Conservation (phyloP, 345 rosid species). For the Adansonia digitata region DNA sequence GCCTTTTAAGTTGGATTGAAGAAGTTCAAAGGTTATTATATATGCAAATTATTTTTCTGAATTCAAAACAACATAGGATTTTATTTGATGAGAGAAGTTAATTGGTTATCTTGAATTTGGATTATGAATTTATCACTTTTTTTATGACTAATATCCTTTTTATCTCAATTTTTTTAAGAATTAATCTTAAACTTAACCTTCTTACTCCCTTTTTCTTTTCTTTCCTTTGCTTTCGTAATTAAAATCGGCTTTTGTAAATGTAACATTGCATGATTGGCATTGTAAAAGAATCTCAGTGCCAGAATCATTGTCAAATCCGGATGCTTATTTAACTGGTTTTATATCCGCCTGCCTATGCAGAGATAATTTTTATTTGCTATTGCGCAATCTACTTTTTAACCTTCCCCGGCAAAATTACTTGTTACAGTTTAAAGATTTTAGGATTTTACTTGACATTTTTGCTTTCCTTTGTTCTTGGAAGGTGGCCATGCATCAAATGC, state of each 20-base stretch:
- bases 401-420: background rate
- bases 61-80: background rate
- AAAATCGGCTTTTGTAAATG: background rate
- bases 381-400: background rate
- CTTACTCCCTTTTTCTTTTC: background rate
- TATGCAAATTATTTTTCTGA: background rate
- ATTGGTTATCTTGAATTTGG: background rate
- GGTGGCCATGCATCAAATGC: conserved; percentile 75
- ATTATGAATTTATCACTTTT: background rate
- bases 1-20: background rate
- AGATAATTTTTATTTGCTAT: background rate
- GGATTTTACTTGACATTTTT: background rate
- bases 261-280: background rate
- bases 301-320: background rate
- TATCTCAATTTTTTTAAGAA: background rate
- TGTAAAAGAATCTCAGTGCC: background rate
- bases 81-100: background rate
- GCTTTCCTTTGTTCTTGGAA: conserved; percentile 8
- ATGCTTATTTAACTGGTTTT: background rate
- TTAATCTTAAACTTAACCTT: background rate
- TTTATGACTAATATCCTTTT: background rate
- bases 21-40: background rate
- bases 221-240: background rate
- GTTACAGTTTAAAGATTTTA: background rate
- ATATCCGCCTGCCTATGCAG: background rate